A percentile compares a stretch with the other conserved stretches of the same genome.
These are phyloP conservation scores for Puccinia hordei DNA, from an alignment of 1,284 basidiomycete genomes.

Conservation along the genomic window DNA sequence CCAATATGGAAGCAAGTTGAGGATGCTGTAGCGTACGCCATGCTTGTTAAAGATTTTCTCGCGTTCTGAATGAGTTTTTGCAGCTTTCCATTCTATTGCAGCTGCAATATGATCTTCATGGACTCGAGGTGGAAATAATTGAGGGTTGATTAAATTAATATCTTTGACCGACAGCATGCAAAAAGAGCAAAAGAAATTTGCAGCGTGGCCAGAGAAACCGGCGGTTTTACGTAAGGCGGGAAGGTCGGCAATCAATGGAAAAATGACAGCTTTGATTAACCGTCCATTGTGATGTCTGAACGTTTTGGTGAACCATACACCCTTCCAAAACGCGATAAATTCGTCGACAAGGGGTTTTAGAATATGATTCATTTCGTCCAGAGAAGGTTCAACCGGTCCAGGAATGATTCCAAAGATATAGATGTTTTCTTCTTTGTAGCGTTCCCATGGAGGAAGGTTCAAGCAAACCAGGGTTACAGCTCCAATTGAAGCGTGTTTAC, in stretches of 20 bases:
- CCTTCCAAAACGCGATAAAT: background rate
- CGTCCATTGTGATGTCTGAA: background rate
- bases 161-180: background rate
- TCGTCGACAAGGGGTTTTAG: background rate
- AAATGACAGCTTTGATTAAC: background rate
- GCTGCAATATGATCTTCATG: background rate
- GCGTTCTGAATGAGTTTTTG: background rate
- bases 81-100: background rate
- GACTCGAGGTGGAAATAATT: background rate
- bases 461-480: no score
- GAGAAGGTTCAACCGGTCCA: background rate
- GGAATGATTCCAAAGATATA: background rate
- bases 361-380: background rate
- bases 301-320: background rate
- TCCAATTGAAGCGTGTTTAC: no score
- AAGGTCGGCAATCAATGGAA: conserved; percentile 30
- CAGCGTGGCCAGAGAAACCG: background rate
- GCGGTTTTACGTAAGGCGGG: conserved; percentile 11
- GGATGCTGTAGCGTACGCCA: conserved; percentile 11
- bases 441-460: no score
- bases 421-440: no score
- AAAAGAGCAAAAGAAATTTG: no score
- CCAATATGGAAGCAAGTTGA: conserved; percentile 27
- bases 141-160: background rate
- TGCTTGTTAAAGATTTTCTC: background rate